Base-by-base conservation (phyloP, 164 flowering plant genomes). In the Liriodendron chinense region DNA sequence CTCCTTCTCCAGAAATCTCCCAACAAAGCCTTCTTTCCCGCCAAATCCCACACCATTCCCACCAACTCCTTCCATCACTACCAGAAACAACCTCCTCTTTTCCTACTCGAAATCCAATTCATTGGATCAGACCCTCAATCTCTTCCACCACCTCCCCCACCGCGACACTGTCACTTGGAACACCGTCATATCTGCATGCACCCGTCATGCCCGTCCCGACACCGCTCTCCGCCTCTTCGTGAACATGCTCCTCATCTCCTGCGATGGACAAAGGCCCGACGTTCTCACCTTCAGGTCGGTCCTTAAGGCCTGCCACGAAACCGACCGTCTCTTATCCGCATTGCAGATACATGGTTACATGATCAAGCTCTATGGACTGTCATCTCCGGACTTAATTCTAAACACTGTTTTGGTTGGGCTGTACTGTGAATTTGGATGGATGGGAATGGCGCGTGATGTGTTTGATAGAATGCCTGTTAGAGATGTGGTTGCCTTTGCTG, bases 121-220 rank as follows among this genome's bases (percentile, higher is more conserved):
- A 74, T 62, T 80, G 18, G 73, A 74, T 24, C 73, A 77, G 43
- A 74, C 83, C 67, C 78, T 81, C 24, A 56, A 65, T n/a, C 68
- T 81, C 47, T 78, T 78, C 63, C 66, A 57, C 9, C 78, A 72
- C 28, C 74, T 81, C 47, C 75, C 80, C 10, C 43, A 16, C 65
- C 71, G 73, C 16, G 80, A 81, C 76, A 81, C 83, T 16, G 7
- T 75, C 13, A 75, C 80, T 75, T 81, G 80, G 78, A 81, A 81
- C 76, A 77, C 70, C 2, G 57, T 77, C 63, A 70, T 80, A 23
- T 65, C 79, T 10, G 73, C 78, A 3, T 74, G 78, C 62, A 43
- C 65, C 7, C 68, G 28, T 28, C 71, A 72, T 14, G 69, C 67
- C 56, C 75, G 66, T n/a, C 72, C 47, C 61, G 13, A 49, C 20